Evolutionary conservation across 495 filamentous ascomycete genomes (phyloP).

Genomic region (Xylaria palmicola): DNA sequence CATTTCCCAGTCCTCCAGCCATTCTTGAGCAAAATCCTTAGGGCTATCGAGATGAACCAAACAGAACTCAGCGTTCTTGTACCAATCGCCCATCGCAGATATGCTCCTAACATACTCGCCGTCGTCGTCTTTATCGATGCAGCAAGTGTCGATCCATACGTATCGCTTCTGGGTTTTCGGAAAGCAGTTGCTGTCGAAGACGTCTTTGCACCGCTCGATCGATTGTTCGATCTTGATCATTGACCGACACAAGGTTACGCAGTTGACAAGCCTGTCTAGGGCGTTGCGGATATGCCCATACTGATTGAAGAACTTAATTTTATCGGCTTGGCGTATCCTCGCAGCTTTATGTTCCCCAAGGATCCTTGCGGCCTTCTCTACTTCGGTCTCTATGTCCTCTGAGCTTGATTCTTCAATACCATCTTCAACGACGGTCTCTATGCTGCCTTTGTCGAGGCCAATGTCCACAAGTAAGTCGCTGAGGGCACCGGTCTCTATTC

Average conservation of each 20-base stretch:
- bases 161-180: constrained; percentile 39
- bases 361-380: too few relatives aligned
- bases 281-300: constrained; percentile 33
- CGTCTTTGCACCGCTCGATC: constrained; percentile 31
- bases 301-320: constrained; percentile 29
- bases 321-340: background rate
- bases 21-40: constrained; percentile 15
- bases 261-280: constrained; percentile 35
- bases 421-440: constrained; percentile 7
- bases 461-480: constrained; percentile 21
- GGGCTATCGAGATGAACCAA: constrained; percentile 46
- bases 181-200: constrained; percentile 39
- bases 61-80: constrained; percentile 46
- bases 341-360: background rate
- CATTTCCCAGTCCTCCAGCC: constrained; percentile 13
- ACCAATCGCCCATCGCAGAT: constrained; percentile 51
- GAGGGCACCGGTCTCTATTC: constrained; percentile 16
- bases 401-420: background rate
- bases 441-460: constrained; percentile 14
- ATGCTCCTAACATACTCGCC: constrained; percentile 43
- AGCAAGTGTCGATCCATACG: constrained; percentile 51
- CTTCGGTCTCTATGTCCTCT: background rate
- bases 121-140: constrained; percentile 45
- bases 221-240: constrained; percentile 39
- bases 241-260: constrained; percentile 39